Base-by-base conservation (phyloP, 2,329 filamentous ascomycete species). In the Diaporthe citriasiana region DNA sequence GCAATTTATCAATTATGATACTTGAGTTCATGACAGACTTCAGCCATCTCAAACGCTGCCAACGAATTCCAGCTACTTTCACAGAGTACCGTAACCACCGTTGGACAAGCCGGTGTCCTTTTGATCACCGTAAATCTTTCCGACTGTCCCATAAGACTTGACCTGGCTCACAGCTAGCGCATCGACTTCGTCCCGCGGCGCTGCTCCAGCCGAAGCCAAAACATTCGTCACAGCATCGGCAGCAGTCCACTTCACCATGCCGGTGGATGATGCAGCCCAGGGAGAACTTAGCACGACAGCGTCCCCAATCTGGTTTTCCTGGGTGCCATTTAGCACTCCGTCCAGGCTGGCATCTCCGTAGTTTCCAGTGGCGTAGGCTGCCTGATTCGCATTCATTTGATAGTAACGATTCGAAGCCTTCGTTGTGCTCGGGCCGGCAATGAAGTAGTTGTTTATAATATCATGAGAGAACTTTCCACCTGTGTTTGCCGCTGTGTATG, bases 371-470 rank as follows among this genome's bases (percentile, higher is more conserved):
- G 85, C 84, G 47, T 84, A 86, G 19, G 82, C 85, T 17, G 83
- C 80, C 78, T 86, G 85, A 30, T 86, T 80, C 40, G 82, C 80
- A 69, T 86, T 81, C 4, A 80, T 76, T 69, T 87, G 85, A 73
- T 83, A 83, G 74, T 82, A 86, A 72, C 86, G 84, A 40, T 80
- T 80, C 53, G 82, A 77, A 4, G 83, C 80, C 2, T 81, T 81
- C 22, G 77, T 81, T 3, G 84, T 86, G 56, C 80, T 82, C 0
- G 85, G 85, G 0, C 85, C 85, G 2, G 80, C 80, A 72, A 86
- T 83, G 78, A 86, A 87, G 77, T 86, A 85, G 74, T 86, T 86
- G 38, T 83, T 82, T 33, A 86, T 80, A 50, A 87, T 83, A 51
- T 86, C 84, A 42, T 77, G 76, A 2, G 72, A 72, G 38, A 77